phyloP scores from a whole-genome alignment of 2,329 filamentous ascomycete genomes.

The Bretziella fagacearum region DNA sequence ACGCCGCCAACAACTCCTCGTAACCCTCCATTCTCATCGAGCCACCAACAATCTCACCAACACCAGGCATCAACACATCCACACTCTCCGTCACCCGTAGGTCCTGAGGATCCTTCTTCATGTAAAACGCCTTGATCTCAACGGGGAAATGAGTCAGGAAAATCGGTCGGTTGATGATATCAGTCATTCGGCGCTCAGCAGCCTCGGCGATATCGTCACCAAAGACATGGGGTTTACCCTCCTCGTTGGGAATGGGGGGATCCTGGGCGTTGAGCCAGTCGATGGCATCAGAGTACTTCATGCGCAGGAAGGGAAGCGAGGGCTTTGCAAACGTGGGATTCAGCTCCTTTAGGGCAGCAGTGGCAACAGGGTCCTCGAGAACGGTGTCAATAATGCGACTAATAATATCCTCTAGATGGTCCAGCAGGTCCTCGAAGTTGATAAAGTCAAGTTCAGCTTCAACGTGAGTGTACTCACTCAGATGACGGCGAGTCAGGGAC shows the following conservation, averaged over 20 bases:
- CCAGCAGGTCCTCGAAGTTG: conserved; percentile 72
- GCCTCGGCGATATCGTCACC: conserved; percentile 97
- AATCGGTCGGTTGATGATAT: conserved; percentile 87
- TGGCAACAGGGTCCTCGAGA: conserved; percentile 55
- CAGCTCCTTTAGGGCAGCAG: conserved; percentile 60
- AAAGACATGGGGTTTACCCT: conserved; percentile 75
- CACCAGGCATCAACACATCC: conserved; percentile 72
- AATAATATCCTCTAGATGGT: conserved; percentile 72
- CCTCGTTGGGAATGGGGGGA: conserved; percentile 68
- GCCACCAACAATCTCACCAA: conserved; percentile 92
- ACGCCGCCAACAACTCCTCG: conserved; percentile 77
- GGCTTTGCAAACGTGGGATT: conserved; percentile 83
- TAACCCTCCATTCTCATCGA: conserved; percentile 92
- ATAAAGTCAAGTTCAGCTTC: conserved; percentile 96
- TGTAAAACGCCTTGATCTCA: conserved; percentile 98
- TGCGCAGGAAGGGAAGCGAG: conserved; percentile 73
- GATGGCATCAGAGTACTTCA: conserved; percentile 89
- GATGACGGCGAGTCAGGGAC: conserved; percentile 78
- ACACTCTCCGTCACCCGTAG: conserved; percentile 80
- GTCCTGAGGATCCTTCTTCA: conserved; percentile 74
- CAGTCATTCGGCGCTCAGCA: conserved; percentile 91
- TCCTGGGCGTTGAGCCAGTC: conserved; percentile 82
- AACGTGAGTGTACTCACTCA: conserved; percentile 93
- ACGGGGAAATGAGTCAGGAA: conserved; percentile 94
- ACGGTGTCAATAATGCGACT: conserved; percentile 69